phyloP scores from a whole-genome alignment of 352 stramenopile genomes.

The Phytophthora tubulina region DNA sequence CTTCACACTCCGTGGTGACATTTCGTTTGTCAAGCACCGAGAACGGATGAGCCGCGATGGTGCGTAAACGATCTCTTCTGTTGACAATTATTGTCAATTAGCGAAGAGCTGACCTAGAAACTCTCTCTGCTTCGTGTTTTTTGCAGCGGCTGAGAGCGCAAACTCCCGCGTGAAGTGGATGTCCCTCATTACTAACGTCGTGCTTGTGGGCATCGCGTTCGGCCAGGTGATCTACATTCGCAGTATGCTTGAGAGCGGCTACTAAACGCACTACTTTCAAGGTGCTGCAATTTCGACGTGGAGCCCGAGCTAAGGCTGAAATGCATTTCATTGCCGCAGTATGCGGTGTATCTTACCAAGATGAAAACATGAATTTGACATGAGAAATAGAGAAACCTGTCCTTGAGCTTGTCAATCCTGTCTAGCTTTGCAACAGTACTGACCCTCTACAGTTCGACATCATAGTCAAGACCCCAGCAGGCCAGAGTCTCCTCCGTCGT shows the following conservation, averaged over 20 bases:
- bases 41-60: slow-evolving; percentile 80
- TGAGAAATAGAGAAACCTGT: slow-evolving; percentile 34
- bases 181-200: slow-evolving; percentile 80
- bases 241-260: slow-evolving; percentile 79
- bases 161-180: slow-evolving; percentile 88
- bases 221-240: slow-evolving; percentile 89
- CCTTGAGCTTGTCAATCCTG: slow-evolving; percentile 13
- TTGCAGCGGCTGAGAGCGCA: slow-evolving; percentile 73
- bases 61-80: slow-evolving; percentile 24
- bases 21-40: slow-evolving; percentile 84
- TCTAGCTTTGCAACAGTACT: not conserved
- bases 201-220: slow-evolving; percentile 81
- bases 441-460: slow-evolving; percentile 44
- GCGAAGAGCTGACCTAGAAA: slow-evolving; percentile 8
- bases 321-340: slow-evolving; percentile 17
- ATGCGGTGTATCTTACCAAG: not conserved
- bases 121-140: slow-evolving; percentile 11
- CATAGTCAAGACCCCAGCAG: slow-evolving; percentile 73
- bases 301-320: slow-evolving; percentile 13
- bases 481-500: slow-evolving; percentile 69
- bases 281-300: not conserved
- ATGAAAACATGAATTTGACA: slow-evolving; percentile 26
- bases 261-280: slow-evolving; percentile 43
- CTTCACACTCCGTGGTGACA: slow-evolving; percentile 79
- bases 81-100: not conserved